Conservation (phyloP, 2,329 filamentous ascomycete species). For the Cladorrhinum sp. region DNA sequence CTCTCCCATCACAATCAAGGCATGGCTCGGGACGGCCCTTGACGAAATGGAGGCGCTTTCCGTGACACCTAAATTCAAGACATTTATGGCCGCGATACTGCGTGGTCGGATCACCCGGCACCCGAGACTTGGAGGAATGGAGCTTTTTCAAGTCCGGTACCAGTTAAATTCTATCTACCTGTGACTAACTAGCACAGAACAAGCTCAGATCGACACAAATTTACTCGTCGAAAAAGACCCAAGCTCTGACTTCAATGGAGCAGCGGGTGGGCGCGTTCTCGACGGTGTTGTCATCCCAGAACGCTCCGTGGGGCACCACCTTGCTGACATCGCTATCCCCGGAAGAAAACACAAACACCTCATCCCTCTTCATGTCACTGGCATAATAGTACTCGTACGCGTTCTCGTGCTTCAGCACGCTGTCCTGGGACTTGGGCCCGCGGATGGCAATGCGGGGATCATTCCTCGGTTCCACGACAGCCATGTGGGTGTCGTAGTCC, state of each 20-base stretch:
- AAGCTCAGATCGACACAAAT: not conserved
- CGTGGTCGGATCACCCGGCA: too few relatives aligned
- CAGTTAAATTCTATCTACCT: too few relatives aligned
- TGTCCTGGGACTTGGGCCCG: constrained; percentile 6
- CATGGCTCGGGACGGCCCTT: too few relatives aligned
- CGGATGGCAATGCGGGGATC: constrained; percentile 3
- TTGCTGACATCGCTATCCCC: constrained; percentile 2
- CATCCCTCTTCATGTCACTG: constrained; percentile 9
- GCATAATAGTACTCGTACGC: constrained; percentile 4
- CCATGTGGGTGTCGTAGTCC: constrained; percentile 9
- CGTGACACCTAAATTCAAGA: too few relatives aligned
- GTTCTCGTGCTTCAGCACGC: constrained; percentile 1
- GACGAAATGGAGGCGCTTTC: too few relatives aligned
- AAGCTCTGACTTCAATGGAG: constrained; percentile 8
- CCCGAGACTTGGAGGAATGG: too few relatives aligned
- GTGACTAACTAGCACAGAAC: too few relatives aligned
- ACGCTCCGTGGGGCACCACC: constrained; percentile 4
- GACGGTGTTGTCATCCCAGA: constrained; percentile 5
- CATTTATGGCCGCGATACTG: too few relatives aligned
- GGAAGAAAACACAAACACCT: constrained; percentile 7
- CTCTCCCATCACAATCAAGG: too few relatives aligned
- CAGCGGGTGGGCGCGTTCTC: constrained; percentile 3
- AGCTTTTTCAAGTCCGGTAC: too few relatives aligned
- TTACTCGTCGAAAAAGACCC: constrained; percentile 6
- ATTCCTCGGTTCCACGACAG: not conserved